Evolutionary conservation across 2,329 filamentous ascomycete genomes (phyloP), one percentile per base, ranked within the genome.

Genomic region (Alternaria sp.): DNA sequence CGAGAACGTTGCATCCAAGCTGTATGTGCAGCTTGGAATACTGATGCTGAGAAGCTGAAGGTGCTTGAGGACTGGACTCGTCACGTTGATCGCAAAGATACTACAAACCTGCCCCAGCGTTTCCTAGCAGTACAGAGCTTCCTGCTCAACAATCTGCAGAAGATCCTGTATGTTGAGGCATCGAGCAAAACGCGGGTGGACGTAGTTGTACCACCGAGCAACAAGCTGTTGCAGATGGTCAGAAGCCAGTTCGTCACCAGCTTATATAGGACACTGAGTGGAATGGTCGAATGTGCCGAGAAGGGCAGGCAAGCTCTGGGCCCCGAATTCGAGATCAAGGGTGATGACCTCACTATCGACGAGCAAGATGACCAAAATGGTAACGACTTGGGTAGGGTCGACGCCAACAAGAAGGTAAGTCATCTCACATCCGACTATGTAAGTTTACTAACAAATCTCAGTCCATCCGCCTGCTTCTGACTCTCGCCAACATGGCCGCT

Each of bases 211-310:
- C 90, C 94, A 18, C 96, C 95, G 5, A 90, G 93, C 36, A 85
- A 90, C 7, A 99, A 98, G 78, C 82, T 97, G 43, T 83, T 98
- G 43, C 92, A 96, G 76, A 93, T 94, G 87, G 93, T 98, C 16
- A 88, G 94, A 65, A 91, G 89, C 65, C 93, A 96, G 74, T 99
- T 99, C 73, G 93, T 97, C 16, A 93, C 91, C 7, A 97, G 94
- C 59, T 82, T 99, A 43, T 98, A 98, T 80, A 96, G 96, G 77
- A 93, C 93, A 7, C 81, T 99, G 38, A 96, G 92, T 70, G 95
- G 94, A 22, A 94, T 99, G 88, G 93, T 99, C 1, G 95, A 98
- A 79, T 98, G 97, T 78, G 94, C 95, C 3, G 93, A 98, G 79
- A 88, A 88, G 58, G 86, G 89, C 3, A 78, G 88, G 14, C 87